Percentiles rank a stretch among this genome's conserved stretches.
Evolutionary conservation across 1,139 yeast species (phyloP).

Genomic region (Nakaseomyces sp.): DNA sequence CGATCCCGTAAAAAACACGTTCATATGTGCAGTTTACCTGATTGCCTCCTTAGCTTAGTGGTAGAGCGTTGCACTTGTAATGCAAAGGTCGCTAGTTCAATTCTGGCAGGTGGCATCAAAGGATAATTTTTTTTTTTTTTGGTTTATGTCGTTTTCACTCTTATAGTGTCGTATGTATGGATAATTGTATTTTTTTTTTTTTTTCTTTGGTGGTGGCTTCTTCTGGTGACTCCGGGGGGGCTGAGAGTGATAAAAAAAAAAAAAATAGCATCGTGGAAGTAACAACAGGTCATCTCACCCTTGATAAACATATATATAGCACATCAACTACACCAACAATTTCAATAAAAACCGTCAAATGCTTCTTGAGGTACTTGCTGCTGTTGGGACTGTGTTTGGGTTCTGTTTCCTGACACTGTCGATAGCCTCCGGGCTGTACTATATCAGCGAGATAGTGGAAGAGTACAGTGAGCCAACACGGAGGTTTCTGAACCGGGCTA

Average conservation of each 20-base stretch:
- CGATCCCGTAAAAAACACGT: no score
- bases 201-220: no score
- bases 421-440: constrained; percentile 83
- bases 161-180: no score
- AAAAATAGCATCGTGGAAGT: no score
- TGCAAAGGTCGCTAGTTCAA: constrained; percentile 95
- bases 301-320: no score
- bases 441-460: constrained; percentile 84
- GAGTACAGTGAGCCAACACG: constrained; percentile 85
- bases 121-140: constrained; percentile 7
- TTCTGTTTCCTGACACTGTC: constrained; percentile 63
- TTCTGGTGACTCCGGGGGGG: no score
- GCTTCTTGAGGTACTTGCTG: constrained; percentile 50
- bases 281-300: no score
- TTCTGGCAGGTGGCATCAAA: constrained; percentile 76
- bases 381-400: constrained; percentile 65
- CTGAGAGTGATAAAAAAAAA: no score
- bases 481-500: constrained; percentile 52
- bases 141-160: no score
- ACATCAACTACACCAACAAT: no score
- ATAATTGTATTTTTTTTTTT: neutral
- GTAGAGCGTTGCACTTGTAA: constrained; percentile 96
- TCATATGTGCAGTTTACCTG: neutral
- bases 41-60: constrained; percentile 64
- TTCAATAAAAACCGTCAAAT: no score